Conservation (phyloP, 768 basidiomycete species). For the Naganishia friedmannii region DNA sequence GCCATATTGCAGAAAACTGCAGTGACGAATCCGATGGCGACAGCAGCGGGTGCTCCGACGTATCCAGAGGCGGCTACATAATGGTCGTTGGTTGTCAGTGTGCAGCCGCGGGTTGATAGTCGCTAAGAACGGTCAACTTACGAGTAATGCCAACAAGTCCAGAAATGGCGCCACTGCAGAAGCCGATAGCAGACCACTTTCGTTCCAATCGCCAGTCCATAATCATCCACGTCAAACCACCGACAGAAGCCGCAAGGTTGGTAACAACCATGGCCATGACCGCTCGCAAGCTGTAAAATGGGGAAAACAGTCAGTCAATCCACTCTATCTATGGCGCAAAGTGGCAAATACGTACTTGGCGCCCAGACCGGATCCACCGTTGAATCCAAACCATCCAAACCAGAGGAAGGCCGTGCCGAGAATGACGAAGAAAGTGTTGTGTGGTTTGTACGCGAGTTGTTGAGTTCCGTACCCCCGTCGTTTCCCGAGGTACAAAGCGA, state of each 20-base stretch:
- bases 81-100: neutral
- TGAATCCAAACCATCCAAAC: conserved; percentile 85
- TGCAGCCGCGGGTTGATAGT: too few relatives aligned
- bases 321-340: neutral
- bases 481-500: conserved; percentile 79
- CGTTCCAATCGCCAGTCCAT: conserved; percentile 75
- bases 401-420: conserved; percentile 81
- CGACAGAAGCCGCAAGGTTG: conserved; percentile 74
- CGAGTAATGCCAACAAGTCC: conserved; percentile 73
- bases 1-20: conserved; percentile 77
- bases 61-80: conserved; percentile 66
- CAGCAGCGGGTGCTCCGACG: conserved; percentile 66
- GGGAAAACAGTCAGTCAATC: neutral
- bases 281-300: conserved; percentile 60
- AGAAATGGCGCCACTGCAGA: conserved; percentile 86
- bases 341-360: conserved; percentile 11
- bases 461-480: conserved; percentile 60
- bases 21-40: conserved; percentile 64
- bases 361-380: conserved; percentile 82
- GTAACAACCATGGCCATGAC: conserved; percentile 83
- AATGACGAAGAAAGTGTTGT: conserved; percentile 78
- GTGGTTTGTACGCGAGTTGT: conserved; percentile 66
- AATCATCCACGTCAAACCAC: conserved; percentile 72
- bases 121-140: neutral
- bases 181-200: conserved; percentile 84